Conservation (phyloP, 2,329 filamentous ascomycete genomes). For the Xylariaceae sp. region DNA sequence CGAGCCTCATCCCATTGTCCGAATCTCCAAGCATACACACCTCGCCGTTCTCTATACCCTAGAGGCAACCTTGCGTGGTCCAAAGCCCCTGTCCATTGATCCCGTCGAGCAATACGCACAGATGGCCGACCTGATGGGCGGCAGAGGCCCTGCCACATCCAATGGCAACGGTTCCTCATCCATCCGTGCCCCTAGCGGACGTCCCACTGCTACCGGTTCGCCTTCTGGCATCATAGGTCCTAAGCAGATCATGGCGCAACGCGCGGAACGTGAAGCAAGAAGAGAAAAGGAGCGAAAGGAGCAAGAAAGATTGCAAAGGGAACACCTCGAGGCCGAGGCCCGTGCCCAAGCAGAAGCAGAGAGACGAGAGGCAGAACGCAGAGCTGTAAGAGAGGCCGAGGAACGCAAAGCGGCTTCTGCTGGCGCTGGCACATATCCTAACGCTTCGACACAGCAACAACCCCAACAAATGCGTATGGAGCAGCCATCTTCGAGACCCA, state of each 20-base stretch:
- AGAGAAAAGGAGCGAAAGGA: conserved; percentile 50
- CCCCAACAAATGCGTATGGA: too few species aligned
- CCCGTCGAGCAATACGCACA: conserved; percentile 81
- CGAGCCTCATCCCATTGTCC: conserved; percentile 46
- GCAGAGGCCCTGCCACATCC: conserved; percentile 52
- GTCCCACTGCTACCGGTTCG: conserved; percentile 49
- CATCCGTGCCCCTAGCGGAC: conserved; percentile 41
- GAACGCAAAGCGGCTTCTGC: conserved; percentile 39
- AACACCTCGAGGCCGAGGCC: conserved; percentile 55
- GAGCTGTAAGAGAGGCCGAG: conserved; percentile 41
- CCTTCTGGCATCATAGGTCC: conserved; percentile 74
- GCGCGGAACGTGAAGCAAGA: conserved; percentile 70
- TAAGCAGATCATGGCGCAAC: conserved; percentile 86
- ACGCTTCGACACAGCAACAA: too few species aligned
- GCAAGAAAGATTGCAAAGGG: conserved; percentile 48
- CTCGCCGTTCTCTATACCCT: conserved; percentile 89
- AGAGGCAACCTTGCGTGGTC: conserved; percentile 82
- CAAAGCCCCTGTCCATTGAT: conserved; percentile 79
- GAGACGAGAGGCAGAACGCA: conserved; percentile 57
- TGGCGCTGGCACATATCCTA: conserved; percentile 30
- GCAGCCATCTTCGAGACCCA: too few species aligned
- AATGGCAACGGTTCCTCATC: conserved; percentile 51
- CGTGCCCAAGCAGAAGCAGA: conserved; percentile 53
- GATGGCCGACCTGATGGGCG: conserved; percentile 76
- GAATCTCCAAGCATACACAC: conserved; percentile 78